phyloP scores from a whole-genome alignment of 441 rosid genomes.

The Biscutella auriculata region DNA sequence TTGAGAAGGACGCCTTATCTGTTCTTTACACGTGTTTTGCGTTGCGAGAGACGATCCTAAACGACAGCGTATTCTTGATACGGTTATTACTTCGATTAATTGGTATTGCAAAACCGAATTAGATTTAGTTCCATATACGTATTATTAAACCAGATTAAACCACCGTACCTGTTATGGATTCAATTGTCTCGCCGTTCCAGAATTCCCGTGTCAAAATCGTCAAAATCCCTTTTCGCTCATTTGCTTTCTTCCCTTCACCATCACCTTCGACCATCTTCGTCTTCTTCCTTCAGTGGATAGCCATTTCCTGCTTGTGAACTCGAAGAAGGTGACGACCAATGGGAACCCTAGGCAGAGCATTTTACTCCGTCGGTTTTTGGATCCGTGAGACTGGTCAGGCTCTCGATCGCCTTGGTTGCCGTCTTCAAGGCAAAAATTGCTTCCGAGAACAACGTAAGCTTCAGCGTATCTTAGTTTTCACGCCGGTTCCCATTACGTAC shows the following conservation, averaged over 20 bases:
- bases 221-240: neutral
- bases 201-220: neutral
- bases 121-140: neutral
- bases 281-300: conserved; percentile 1
- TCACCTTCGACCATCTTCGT: neutral
- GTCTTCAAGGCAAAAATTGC: conserved; percentile 71
- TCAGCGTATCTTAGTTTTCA: neutral
- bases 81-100: too few relatives aligned
- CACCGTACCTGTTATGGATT: neutral
- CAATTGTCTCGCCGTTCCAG: neutral
- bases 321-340: conserved; percentile 23
- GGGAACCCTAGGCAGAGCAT: conserved; percentile 78
- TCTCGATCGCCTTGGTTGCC: conserved; percentile 85
- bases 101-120: neutral
- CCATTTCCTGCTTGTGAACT: neutral
- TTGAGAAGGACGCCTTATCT: neutral
- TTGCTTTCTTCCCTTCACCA: neutral
- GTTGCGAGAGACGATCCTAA: neutral
- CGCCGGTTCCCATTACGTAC: neutral
- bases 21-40: conserved; percentile 5
- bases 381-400: conserved; percentile 94
- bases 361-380: conserved; percentile 85
- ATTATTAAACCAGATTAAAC: conserved; percentile 8
- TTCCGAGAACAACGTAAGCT: conserved; percentile 77
- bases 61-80: neutral